Evolutionary conservation across 192 early-diverging fungal species (phyloP).

Genomic region (Gaertneriomyces sp.): DNA sequence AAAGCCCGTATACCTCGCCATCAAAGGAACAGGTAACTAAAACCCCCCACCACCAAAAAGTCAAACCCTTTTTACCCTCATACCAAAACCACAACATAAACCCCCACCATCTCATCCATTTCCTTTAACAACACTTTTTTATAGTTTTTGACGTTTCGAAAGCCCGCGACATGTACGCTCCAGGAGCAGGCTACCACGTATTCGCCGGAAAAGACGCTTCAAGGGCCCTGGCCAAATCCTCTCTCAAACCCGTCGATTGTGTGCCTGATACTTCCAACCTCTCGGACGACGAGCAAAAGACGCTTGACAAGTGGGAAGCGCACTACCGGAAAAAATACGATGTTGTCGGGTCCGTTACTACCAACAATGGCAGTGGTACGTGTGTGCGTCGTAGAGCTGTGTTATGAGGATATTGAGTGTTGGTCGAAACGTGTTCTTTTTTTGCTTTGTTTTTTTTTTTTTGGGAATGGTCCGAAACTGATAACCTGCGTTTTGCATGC

Average conservation of each 20-base stretch:
- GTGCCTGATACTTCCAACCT: constrained; percentile 66
- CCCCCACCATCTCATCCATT: no score
- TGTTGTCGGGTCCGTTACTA: constrained; percentile 55
- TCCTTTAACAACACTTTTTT: constrained; percentile 13
- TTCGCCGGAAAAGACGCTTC: constrained; percentile 84
- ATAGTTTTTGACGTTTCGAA: constrained; percentile 69
- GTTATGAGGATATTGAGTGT: no score
- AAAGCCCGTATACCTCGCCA: constrained; percentile 72
- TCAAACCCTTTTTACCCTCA: background rate
- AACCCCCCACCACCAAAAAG: background rate
- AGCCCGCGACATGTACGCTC: constrained; percentile 63
- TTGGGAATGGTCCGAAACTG: no score
- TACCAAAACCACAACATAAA: background rate
- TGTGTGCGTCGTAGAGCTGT: no score
- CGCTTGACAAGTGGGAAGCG: constrained; percentile 64
- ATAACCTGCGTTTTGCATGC: no score
- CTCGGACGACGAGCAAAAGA: constrained; percentile 64
- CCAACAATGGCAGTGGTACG: no score
- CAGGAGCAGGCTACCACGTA: constrained; percentile 62
- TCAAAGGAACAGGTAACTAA: constrained; percentile 63
- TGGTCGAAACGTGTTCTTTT: no score
- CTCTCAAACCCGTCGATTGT: constrained; percentile 67
- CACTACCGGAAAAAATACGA: constrained; percentile 67
- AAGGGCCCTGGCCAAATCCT: constrained; percentile 64
- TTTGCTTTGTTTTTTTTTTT: no score